Percentiles rank a stretch among this genome's conserved stretches.
Conservation (phyloP, 345 rosid species). For the Arabis alpina region DNA sequence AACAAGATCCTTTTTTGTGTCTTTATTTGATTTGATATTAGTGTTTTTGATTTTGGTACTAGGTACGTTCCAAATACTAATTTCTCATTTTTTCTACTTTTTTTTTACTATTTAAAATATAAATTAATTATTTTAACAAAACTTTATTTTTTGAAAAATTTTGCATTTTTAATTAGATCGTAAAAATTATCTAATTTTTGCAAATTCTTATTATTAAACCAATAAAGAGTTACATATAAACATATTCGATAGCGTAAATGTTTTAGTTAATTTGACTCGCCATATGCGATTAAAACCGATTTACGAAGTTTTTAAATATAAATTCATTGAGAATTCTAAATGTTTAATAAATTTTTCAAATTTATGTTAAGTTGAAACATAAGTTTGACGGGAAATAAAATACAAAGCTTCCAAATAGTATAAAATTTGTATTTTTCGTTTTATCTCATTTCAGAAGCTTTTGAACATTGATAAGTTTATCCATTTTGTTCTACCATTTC, state of each 20-base stretch:
- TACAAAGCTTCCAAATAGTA: too few relatives aligned
- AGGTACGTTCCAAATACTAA: constrained; percentile 11
- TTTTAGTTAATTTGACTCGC: background rate
- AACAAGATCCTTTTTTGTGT: constrained; percentile 37
- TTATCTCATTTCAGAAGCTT: too few relatives aligned
- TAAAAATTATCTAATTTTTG: background rate
- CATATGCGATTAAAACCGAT: background rate
- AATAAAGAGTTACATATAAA: too few relatives aligned
- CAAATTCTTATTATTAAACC: too few relatives aligned
- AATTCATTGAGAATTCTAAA: background rate
- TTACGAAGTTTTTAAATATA: background rate
- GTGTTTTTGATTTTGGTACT: constrained; percentile 19
- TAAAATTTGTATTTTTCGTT: too few relatives aligned
- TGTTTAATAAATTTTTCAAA: too few relatives aligned
- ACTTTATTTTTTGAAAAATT: background rate
- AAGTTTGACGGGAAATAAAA: too few relatives aligned
- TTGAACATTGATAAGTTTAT: too few relatives aligned
- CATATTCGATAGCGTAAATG: background rate
- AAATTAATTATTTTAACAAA: background rate
- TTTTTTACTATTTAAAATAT: background rate
- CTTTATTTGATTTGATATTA: constrained; percentile 23
- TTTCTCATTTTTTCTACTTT: background rate
- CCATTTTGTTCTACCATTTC: too few relatives aligned
- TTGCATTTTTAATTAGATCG: background rate
- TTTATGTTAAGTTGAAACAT: too few relatives aligned